Base-by-base conservation (phyloP, 2,329 filamentous ascomycete genomes). In the Cercospora zeae-maydis region DNA sequence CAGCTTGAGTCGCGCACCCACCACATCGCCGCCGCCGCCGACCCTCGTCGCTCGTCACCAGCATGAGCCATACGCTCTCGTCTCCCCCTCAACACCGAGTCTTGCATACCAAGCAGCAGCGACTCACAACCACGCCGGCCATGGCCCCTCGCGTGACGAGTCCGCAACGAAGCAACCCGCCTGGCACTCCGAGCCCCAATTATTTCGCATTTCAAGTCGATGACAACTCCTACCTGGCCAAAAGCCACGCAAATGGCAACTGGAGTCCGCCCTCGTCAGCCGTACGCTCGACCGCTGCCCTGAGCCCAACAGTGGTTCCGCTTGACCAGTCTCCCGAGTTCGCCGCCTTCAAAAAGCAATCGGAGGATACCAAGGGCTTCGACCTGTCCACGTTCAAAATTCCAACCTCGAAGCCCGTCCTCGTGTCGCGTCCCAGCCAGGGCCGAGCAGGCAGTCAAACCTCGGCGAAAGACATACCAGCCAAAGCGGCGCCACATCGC, bases 181-280 rank as follows among this genome's bases (percentile, higher is more conserved):
- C 66, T 27, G 59, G 64, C 19, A 66, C 65, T 16, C 75, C 82
- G 24, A 93, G 91, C 74, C 91, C 92, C 11, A 96, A 93, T 75
- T 96, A 96, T 77, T 96, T 96, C 75, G 90, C 90, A 61, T 85
- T 96, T 63, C 81, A 87, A 31, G 87, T 92, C 63, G 75, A 85
- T 19, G 76, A 90, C 65, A 81, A 84, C 24, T 83, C 87, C 65
- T 87, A 88, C 58, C 65, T 70, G 10, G 68, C 58, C 60, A 67
- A 74, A 51, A 81, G 82, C 34, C 81, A 89, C 65, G 82, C 87
- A 27, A 85, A 85, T 61, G 86, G 86, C 67, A 90, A 90, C 75
- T 93, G 90, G 89, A 90, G 88, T 69, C 84, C 89, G 8, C 83
- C 87, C 0, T 87, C 86, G 8, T 89, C 88, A 0, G 88, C 88